A percentile compares a stretch with the other conserved stretches of the same genome.
These are phyloP conservation scores for Diaporthe vexans DNA, from an alignment of 2,329 filamentous ascomycete species.

Conservation along the genomic window DNA sequence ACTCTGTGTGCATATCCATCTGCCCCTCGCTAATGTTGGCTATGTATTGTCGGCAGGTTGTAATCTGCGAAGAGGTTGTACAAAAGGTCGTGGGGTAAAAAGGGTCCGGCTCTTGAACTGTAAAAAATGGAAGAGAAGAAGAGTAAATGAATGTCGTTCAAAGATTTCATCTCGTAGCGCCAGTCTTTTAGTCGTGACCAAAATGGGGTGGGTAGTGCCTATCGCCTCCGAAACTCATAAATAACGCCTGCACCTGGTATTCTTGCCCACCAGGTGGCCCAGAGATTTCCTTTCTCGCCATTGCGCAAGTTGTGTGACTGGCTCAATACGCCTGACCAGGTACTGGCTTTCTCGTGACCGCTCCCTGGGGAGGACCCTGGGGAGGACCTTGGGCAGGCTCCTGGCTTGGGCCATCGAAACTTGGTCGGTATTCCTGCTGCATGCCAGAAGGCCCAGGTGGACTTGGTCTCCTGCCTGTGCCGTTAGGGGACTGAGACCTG, in stretches of 20 bases:
- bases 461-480: constrained; percentile 56
- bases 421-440: constrained; percentile 52
- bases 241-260: constrained; percentile 16
- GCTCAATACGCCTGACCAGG: constrained; percentile 66
- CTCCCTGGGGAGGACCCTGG: constrained; percentile 53
- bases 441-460: constrained; percentile 63
- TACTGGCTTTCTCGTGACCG: constrained; percentile 68
- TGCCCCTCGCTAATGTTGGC: constrained; percentile 21
- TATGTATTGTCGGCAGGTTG: constrained; percentile 30
- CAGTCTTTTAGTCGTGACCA: constrained; percentile 34
- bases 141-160: constrained; percentile 37
- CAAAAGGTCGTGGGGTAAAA: constrained; percentile 21
- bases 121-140: constrained; percentile 27
- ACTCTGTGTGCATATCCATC: constrained; percentile 34
- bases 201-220: constrained; percentile 22
- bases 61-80: constrained; percentile 23
- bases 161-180: constrained; percentile 40
- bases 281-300: not conserved
- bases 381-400: constrained; percentile 16
- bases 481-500: constrained; percentile 54
- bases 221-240: constrained; percentile 27
- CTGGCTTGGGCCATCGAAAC: not conserved
- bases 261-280: not conserved
- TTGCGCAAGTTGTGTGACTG: not conserved
- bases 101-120: constrained; percentile 36